A percentile compares a stretch with the other conserved stretches of the same genome.
These are phyloP conservation scores for Miamiensis avidus DNA, from an alignment of 169 alveolate species.

Conservation along the genomic window DNA sequence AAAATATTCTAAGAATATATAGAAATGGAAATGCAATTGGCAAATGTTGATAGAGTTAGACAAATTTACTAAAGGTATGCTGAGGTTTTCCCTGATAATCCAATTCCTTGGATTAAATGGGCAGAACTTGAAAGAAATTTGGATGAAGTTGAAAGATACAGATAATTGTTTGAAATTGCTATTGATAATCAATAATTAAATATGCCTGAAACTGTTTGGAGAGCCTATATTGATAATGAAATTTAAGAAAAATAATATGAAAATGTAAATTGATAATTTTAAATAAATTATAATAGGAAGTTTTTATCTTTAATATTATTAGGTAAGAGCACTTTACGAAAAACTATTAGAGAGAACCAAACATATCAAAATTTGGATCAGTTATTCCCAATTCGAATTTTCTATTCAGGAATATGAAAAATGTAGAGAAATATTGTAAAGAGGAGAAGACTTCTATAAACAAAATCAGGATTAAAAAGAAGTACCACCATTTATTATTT, in stretches of 20 bases:
- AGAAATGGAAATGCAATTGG: conserved; percentile 93
- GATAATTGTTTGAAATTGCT: conserved; percentile 90
- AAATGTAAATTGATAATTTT: too few relatives aligned
- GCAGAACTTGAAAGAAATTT: conserved; percentile 88
- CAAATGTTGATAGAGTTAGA: conserved; percentile 94
- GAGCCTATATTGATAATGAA: conserved; percentile 79
- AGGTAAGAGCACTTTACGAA: conserved; percentile 87
- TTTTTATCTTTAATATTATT: too few relatives aligned
- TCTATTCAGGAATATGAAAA: conserved; percentile 40
- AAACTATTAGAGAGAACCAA: conserved; percentile 91
- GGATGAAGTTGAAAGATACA: conserved; percentile 91
- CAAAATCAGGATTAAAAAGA: conserved; percentile 42
- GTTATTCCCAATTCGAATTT: conserved; percentile 71
- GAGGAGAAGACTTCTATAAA: conserved; percentile 61
- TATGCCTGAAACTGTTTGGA: conserved; percentile 90
- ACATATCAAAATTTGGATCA: conserved; percentile 87
- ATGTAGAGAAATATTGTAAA: conserved; percentile 53
- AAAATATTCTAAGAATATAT: conserved; percentile 93
- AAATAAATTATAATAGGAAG: too few relatives aligned
- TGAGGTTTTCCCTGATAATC: conserved; percentile 89
- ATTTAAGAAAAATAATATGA: conserved; percentile 60
- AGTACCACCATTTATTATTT: neutral
- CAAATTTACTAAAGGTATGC: conserved; percentile 91
- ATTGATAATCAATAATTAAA: conserved; percentile 85
- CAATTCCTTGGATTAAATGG: conserved; percentile 90